Conservation (phyloP, 306 rosid genomes). For the Vachellia pachyceras region DNA sequence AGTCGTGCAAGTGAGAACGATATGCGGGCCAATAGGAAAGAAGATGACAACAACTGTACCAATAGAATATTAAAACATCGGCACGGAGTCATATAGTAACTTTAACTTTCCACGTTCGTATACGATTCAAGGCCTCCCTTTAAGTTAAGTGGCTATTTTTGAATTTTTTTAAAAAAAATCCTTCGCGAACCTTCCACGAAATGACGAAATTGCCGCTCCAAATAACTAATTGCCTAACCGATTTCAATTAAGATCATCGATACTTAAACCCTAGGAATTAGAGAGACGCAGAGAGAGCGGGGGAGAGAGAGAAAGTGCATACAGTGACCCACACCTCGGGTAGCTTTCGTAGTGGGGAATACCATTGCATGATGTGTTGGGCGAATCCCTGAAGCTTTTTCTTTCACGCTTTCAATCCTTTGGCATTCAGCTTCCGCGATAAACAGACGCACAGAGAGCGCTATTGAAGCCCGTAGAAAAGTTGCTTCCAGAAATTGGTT, state of each 20-base stretch:
- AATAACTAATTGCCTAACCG: not conserved
- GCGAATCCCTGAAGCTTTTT: not conserved
- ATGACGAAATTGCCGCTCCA: not conserved
- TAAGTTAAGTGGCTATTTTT: too few relatives aligned
- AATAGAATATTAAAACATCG: not conserved
- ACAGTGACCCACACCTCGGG: not conserved
- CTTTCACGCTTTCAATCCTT: not conserved
- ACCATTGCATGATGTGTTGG: not conserved
- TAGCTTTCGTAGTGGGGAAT: conserved; percentile 4
- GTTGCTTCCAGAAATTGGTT: not conserved
- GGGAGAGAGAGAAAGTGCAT: too few relatives aligned
- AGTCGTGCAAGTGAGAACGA: not conserved
- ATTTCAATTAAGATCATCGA: not conserved
- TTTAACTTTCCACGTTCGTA: not conserved
- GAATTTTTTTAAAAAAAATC: too few relatives aligned
- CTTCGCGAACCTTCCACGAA: not conserved
- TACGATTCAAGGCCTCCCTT: too few relatives aligned
- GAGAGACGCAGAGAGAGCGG: not conserved
- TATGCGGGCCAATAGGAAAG: not conserved
- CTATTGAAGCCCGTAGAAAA: not conserved
- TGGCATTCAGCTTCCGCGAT: not conserved
- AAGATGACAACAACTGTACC: not conserved
- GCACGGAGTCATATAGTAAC: not conserved
- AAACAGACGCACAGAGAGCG: not conserved
- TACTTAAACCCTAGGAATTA: not conserved